Evolutionary conservation across 805 yeast genomes (phyloP), one percentile per base, ranked within the genome.

Genomic region (Candida tibetensis): DNA sequence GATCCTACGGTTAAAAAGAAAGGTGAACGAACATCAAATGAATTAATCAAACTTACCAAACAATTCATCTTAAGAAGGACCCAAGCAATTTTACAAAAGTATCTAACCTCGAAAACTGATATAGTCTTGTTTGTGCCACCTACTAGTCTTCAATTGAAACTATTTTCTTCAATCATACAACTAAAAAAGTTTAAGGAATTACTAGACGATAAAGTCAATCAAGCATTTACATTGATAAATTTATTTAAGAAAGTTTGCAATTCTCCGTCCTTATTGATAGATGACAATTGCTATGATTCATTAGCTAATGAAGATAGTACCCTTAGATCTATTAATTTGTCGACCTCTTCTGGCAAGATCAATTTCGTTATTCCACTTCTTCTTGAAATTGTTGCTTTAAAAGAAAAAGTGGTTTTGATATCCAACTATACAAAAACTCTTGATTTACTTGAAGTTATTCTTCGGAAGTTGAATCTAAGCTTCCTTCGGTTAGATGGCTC

Each of bases 361-460:
- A 64, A 66, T 30, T 67, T 83, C 0, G 60, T 91, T 5, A 69
- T 79, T 23, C 71, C 76, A 2, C 55, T 90, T 7, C 46, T 93
- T 4, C 56, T 66, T 2, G 74, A 74, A 30, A 69, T 87, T 2
- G 56, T 58, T 18, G 41, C 50, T 2, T 47, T 52, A 3, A 49
- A 59, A 5, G 97, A 91, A 52, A 91, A 90, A 55, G 78, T 83
- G 2, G 96, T 91, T 1, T 60, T 91, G 17, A 85, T 90, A 1
- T 89, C 96, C 0, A 88, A 91, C 45, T 90, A 81, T 45, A 91
- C 97, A 0, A 83, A 85, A 51, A 88, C 96, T 0, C 68, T 91
- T 23, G 95, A 91, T 53, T 59, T 93, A 4, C 61, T 90, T 13
- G 88, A 87, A 52, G 58, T 62, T 4, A 48, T 83, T 3, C 52